Base-by-base conservation (phyloP, 805 yeast species). In the Candida manassasensis region DNA sequence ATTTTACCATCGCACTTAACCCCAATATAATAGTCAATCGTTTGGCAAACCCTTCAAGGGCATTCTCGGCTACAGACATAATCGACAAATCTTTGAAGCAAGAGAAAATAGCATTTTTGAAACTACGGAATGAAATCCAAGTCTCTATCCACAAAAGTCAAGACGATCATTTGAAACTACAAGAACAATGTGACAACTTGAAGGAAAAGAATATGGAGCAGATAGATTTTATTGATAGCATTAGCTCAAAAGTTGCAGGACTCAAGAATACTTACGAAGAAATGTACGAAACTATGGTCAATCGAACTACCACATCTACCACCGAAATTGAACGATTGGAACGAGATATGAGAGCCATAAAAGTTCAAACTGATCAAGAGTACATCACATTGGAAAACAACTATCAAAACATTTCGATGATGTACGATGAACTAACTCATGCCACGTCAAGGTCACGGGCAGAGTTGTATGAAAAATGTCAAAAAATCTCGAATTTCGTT, bases 261-360 rank as follows among this genome's bases (percentile, higher is more conserved):
- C 57, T 65, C 18, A 77, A 77, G 47, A 59, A 71, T 14, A 68
- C 67, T 19, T 75, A 73, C 40, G 84, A 80, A 31, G 77, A 74
- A 35, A 58, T 75, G 8, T 71, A 71, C 46, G 79, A 74, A 43
- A 63, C 71, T 29, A 69, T 73, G 76, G 60, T 68, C 29, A 62
- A 74, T 44, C 77, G 77, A 43, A 59, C 71, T 18, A 63, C 71
- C 24, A 59, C 74, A 26, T 73, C 77, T 38, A 71, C 75, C 35
- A 72, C 79, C n/a, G 83, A 82, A 50, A 71, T 79, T 34, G 89
- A 81, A 52, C 71, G 73, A 49, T 55, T 78, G 36, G 84, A 79
- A 42, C 66, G 75, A 24, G 83, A 79, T 38, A 55, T 81, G 32
- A 71, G 71, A 33, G 47, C 63, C 9, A 63, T 74, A 52, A 69